Base-by-base conservation (phyloP, 2,329 filamentous ascomycete genomes). In the Rutstroemia sp. region DNA sequence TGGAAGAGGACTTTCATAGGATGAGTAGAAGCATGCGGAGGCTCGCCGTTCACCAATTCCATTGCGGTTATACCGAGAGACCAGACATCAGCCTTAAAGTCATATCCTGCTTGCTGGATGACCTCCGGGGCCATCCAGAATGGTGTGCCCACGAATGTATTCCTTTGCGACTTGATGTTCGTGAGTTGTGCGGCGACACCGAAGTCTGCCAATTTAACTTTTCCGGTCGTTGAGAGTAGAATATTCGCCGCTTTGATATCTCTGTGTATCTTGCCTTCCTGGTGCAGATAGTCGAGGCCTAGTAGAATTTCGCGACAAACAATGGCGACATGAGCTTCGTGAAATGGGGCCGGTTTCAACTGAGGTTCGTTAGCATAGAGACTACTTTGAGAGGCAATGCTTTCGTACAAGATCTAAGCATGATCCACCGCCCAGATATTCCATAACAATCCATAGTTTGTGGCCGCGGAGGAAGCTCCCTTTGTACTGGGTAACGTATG, bases 381-480 rank as follows among this genome's bases (percentile, higher is more conserved):
- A 27, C 23, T 17, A 37, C 25, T 39, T 46, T 17, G 44, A 49
- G 8, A 47, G n/a, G 16, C 30, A 21, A 47, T 19, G 16, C 44
- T 37, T 17, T n/a, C 78, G 66, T 81, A 95, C 89, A 77, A 99
- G 73, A 71, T 99, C 94, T 62, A 96, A 79, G 70, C 94, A 96
- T 17, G 94, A 97, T 42, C 94, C 94, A 61, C 94, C 94, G 5
- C 94, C 94, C 10, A 99, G 77, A 69, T 88, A 99, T 73, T 99
- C 94, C 94, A 99, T 99, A 57, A 97, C 90, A 69, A 99, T 99
- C 94, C 94, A 99, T 77, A 99, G 76, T 74, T 97, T 99, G 70
- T 92, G 88, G 25, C 94, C 94, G 64, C 89, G 84, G n/a, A 97
- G 81, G 71, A 97, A 99, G 69, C 92, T 96, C 21, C 89, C 88